A percentile compares a stretch with the other conserved stretches of the same genome.
phyloP scores from a whole-genome alignment of 345 rosid genomes.

The Microcos paniculata region DNA sequence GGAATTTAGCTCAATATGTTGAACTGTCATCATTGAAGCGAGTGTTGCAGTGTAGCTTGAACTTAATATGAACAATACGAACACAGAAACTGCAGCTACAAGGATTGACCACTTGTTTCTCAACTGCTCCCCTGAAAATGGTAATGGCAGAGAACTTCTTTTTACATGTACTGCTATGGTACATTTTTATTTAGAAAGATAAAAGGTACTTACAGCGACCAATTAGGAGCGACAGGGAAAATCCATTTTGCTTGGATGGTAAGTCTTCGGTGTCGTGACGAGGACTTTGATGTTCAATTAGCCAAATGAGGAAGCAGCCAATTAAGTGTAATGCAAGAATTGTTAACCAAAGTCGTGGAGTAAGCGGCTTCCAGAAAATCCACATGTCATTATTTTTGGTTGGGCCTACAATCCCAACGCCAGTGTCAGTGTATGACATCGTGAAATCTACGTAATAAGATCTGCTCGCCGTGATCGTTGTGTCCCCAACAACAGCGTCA shows the following conservation, averaged over 20 bases:
- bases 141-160: no score
- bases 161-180: no score
- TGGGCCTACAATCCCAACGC: constrained; percentile 21
- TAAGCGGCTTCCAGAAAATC: constrained; percentile 27
- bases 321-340: constrained; percentile 13
- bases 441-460: constrained; percentile 23
- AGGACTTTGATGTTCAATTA: constrained; percentile 21
- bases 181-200: no score
- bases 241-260: background rate
- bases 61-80: constrained; percentile 35
- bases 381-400: constrained; percentile 14
- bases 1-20: constrained; percentile 22
- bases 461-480: constrained; percentile 19
- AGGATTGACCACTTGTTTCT: constrained; percentile 39
- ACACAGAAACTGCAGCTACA: constrained; percentile 34
- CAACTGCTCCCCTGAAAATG: constrained; percentile 31
- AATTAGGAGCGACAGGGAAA: constrained; percentile 16
- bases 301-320: constrained; percentile 19
- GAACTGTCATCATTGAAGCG: constrained; percentile 38
- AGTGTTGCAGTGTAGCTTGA: constrained; percentile 46
- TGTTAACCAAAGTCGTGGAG: constrained; percentile 18
- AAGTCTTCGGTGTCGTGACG: background rate
- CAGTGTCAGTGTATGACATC: constrained; percentile 22
- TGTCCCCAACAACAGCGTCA: constrained; percentile 35
- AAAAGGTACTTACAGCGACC: no score